These are phyloP conservation scores for Ilex asprella DNA, from an alignment of 257 asterid genomes.

Conservation along the genomic window DNA sequence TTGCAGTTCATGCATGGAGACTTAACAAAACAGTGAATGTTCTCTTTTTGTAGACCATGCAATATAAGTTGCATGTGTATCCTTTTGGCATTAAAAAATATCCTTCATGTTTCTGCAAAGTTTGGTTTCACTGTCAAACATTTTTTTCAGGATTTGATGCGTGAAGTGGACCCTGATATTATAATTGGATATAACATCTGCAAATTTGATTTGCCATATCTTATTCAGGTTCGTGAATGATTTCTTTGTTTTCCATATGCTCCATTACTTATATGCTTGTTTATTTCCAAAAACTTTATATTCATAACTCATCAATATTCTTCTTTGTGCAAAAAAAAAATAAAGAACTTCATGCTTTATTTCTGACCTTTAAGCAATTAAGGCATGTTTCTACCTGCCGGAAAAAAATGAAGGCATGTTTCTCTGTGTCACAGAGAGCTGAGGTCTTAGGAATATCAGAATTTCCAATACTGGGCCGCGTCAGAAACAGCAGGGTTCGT, in stretches of 20 bases:
- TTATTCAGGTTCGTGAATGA: constrained; percentile 61
- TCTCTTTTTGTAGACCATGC: background rate
- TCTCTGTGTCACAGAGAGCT: constrained; percentile 63
- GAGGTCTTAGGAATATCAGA: constrained; percentile 76
- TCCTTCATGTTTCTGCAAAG: background rate
- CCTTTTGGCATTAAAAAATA: background rate
- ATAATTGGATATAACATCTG: constrained; percentile 96
- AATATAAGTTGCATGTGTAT: background rate
- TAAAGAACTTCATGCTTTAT: background rate
- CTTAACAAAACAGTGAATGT: background rate
- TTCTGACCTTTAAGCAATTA: background rate
- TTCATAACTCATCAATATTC: background rate
- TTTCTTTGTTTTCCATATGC: constrained; percentile 9
- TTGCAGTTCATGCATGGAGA: background rate
- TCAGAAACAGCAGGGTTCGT: constrained; percentile 86
- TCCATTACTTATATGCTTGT: background rate
- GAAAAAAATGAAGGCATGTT: no score
- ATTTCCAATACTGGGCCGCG: constrained; percentile 89
- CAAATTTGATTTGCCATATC: constrained; percentile 96
- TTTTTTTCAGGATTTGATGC: constrained; percentile 61
- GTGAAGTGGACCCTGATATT: constrained; percentile 96
- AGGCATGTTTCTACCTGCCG: background rate
- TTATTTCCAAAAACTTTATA: background rate
- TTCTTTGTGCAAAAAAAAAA: background rate
- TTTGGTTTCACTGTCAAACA: background rate